These are phyloP conservation scores for Ophiostoma australiae DNA, from an alignment of 2,329 filamentous ascomycete species.

Conservation along the genomic window DNA sequence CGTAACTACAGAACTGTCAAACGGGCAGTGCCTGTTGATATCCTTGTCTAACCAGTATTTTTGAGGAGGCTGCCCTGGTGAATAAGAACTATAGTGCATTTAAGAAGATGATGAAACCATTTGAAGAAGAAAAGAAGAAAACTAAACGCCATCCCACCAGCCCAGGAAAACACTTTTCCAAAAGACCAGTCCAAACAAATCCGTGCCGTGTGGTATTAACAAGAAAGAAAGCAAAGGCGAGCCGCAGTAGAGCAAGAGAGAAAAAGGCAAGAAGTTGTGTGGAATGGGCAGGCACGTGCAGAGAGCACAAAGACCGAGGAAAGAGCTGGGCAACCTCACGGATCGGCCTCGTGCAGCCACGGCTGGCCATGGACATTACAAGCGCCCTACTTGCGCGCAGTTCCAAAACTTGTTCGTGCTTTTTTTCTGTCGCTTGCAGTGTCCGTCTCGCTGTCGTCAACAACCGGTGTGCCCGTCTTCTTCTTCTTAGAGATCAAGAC, in stretches of 20 bases:
- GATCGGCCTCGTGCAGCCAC: not conserved
- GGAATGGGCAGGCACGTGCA: not conserved
- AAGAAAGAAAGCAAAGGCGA: not conserved
- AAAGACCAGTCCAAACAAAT: constrained; percentile 2
- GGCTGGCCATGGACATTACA: not conserved
- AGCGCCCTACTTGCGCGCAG: constrained; percentile 43
- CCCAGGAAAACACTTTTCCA: not conserved
- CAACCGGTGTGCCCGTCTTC: constrained; percentile 22
- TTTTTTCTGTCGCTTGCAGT: constrained; percentile 48
- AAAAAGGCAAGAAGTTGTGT: not conserved
- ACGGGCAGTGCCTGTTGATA: not conserved
- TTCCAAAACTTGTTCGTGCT: constrained; percentile 55
- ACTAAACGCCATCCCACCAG: not conserved
- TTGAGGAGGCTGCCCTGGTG: not conserved
- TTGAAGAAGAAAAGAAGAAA: not conserved
- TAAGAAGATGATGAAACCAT: not conserved
- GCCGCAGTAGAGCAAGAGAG: not conserved
- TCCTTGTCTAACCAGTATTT: not conserved
- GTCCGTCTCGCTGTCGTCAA: constrained; percentile 56
- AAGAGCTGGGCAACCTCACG: not conserved
- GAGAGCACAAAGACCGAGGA: not conserved
- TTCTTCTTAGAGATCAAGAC: constrained; percentile 13
- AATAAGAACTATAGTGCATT: not conserved
- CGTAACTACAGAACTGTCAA: not conserved
- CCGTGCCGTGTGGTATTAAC: constrained; percentile 14